Percentiles rank a stretch among this genome's conserved stretches.
phyloP scores from a whole-genome alignment of 192 early-diverging fungal genomes.

The Haplosporangium gracile region DNA sequence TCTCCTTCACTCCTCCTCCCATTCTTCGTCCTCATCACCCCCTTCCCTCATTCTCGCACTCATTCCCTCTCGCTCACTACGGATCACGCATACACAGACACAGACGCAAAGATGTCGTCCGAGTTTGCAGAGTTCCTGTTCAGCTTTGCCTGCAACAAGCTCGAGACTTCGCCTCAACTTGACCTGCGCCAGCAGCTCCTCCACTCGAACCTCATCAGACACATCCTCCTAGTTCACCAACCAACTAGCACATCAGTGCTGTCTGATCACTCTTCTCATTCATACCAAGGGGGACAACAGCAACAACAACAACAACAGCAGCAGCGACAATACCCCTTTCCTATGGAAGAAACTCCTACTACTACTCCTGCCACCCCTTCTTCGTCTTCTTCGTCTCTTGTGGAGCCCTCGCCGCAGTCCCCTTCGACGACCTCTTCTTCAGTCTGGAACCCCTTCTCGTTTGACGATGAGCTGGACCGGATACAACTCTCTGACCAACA shows the following conservation, averaged over 20 bases:
- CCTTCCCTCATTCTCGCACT: not conserved
- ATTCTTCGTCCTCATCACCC: not conserved
- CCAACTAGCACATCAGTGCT: not conserved
- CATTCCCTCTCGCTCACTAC: not conserved
- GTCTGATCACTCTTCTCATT: constrained; percentile 2
- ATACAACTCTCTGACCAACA: constrained; percentile 7
- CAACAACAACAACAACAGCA: not conserved
- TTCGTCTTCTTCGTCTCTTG: not conserved
- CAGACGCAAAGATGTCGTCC: constrained; percentile 32
- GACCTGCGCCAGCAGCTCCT: constrained; percentile 47
- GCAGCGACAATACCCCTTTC: not conserved
- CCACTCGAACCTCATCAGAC: constrained; percentile 47
- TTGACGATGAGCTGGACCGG: constrained; percentile 44
- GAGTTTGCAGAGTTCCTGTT: constrained; percentile 43
- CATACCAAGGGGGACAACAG: not conserved
- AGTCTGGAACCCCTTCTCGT: constrained; percentile 32
- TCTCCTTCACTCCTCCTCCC: not conserved
- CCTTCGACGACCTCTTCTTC: constrained; percentile 1
- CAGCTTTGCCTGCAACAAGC: constrained; percentile 52
- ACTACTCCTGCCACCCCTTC: not conserved
- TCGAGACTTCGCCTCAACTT: constrained; percentile 34
- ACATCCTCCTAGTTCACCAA: constrained; percentile 42
- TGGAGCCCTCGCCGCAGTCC: constrained; percentile 14
- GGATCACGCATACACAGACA: not conserved
- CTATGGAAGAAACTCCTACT: not conserved